Base-by-base conservation (phyloP, 2,329 filamentous ascomycete species). In the Epichloe elymi region DNA sequence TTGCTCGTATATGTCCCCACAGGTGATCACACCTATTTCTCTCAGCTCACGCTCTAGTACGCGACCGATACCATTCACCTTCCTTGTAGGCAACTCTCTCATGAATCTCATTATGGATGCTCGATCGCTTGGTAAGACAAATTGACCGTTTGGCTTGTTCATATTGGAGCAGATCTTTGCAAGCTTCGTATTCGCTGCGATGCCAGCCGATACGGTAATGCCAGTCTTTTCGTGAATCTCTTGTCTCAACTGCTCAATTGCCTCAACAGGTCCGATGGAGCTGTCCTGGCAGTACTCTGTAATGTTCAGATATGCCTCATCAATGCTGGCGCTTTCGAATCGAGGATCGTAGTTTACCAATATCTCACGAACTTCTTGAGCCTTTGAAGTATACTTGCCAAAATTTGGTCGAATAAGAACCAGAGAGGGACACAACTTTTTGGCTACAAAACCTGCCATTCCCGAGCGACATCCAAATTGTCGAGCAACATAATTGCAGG, bases 141-240 rank as follows among this genome's bases (percentile, higher is more conserved):
- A 97, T 62, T 97, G 93, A 0, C 93, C 93, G 59, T 98, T 95
- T 0, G 93, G 93, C 63, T 98, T 98, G 67, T 97, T 96, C 65
- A 85, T 80, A 63, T 98, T 96, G 17, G 88, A 95, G 59, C 86
- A 88, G 35, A 98, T 95, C 67, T 98, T 98, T 33, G 93, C 91
- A 14, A 98, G 74, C 62, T 89, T 91, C 0, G 90, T 84, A 65
- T 98, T 98, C 1, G 88, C 86, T 1, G 89, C 91, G 54, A 98
- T 95, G 0, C 93, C 93, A 0, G 91, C 93, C 15, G 90, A 96
- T 3, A 98, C 84, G 0, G 90, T 96, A 51, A 98, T 83, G 39
- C 84, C 81, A 0, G 88, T 85, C 60, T 79, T 82, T 54, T 87
- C 78, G 38, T 85, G 74, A 1, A 98, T 80, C 60, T 95, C 82